These are phyloP conservation scores for Platismatia glauca DNA, from an alignment of 495 filamentous ascomycete genomes.

Conservation along the genomic window DNA sequence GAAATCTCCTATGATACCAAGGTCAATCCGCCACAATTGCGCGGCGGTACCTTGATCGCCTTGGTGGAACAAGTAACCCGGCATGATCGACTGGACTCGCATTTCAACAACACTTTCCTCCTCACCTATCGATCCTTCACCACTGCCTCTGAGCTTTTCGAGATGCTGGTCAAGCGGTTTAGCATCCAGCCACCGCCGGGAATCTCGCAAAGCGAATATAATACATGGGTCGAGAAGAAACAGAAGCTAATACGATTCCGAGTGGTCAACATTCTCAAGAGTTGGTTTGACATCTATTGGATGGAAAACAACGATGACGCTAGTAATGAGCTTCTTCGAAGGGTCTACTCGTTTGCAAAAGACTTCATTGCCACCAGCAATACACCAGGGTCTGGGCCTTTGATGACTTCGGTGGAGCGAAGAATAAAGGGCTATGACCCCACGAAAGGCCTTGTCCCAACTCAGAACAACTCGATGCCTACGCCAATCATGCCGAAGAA, in stretches of 20 bases:
- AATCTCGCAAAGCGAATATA: conserved; percentile 63
- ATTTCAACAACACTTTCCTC: conserved; percentile 95
- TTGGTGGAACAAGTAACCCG: conserved; percentile 94
- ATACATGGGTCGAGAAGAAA: conserved; percentile 85
- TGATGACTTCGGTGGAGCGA: conserved; percentile 80
- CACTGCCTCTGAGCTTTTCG: conserved; percentile 78
- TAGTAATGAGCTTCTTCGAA: conserved; percentile 73
- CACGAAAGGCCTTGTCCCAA: conserved; percentile 76
- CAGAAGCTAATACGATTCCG: conserved; percentile 92
- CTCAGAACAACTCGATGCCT: conserved; percentile 67
- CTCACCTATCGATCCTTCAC: conserved; percentile 96
- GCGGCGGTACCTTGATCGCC: conserved; percentile 79
- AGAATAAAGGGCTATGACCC: conserved; percentile 78
- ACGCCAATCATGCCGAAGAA: conserved; percentile 93
- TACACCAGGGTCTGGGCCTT: conserved; percentile 71
- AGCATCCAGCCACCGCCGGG: conserved; percentile 88
- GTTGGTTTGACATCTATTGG: conserved; percentile 97
- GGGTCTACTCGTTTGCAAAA: conserved; percentile 83
- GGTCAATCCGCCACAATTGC: conserved; percentile 57
- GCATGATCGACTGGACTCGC: conserved; percentile 91
- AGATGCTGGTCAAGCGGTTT: conserved; percentile 83
- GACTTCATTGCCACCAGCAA: conserved; percentile 87
- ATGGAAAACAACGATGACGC: conserved; percentile 86
- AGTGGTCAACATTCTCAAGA: conserved; percentile 95
- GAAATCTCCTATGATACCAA: conserved; percentile 88